Evolutionary conservation across 495 filamentous ascomycete species (phyloP), one percentile per base, ranked within the genome.

Genomic region (Talaromyces adpressus): DNA sequence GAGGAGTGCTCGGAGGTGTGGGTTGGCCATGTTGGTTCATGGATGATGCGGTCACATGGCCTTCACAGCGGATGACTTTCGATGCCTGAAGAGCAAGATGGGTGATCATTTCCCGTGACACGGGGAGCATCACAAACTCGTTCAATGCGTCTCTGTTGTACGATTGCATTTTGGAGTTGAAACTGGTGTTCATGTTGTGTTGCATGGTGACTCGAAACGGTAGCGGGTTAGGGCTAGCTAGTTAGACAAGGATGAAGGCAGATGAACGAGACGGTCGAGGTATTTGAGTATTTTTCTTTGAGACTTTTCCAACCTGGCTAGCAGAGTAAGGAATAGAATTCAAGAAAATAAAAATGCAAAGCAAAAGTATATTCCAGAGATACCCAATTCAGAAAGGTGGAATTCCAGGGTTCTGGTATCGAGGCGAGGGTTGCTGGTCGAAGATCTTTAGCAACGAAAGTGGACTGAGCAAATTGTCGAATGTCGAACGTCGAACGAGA

Each of bases 31-130:
- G 81, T 64, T 83, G 83, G 71, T 80, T 76, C 67, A 75, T 57
- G 56, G 73, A 65, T n/a, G 67, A 63, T 60, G 72, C 71, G 65
- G 71, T 76, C 74, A 79, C 72, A 74, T 78, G 75, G 49, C 73
- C 62, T 54, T 98, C 94, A 82, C 94, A 98, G 60, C 91, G 87
- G 72, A 98, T 98, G 71, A 98, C 94, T 69, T 85, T 83, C 57
- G 82, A 81, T 29, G 94, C 93, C 69, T 93, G 92, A 53, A 82
- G 73, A 49, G 94, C 91, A 64, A 98, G 82, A 75, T 96, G 89
- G 30, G 78, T 72, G 66, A 98, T 87, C 95, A 98, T 98, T 45
- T 89, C 85, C 61, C 82, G 79, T 66, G 86, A 87, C 62, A 98
- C 93, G 11, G 89, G 89, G 66, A 84, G 81, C 67, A 89, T 88